Percentiles rank a stretch among this genome's conserved stretches.
Evolutionary conservation across 2,329 filamentous ascomycete species (phyloP).

Genomic region (Aureobasidium namibiae): DNA sequence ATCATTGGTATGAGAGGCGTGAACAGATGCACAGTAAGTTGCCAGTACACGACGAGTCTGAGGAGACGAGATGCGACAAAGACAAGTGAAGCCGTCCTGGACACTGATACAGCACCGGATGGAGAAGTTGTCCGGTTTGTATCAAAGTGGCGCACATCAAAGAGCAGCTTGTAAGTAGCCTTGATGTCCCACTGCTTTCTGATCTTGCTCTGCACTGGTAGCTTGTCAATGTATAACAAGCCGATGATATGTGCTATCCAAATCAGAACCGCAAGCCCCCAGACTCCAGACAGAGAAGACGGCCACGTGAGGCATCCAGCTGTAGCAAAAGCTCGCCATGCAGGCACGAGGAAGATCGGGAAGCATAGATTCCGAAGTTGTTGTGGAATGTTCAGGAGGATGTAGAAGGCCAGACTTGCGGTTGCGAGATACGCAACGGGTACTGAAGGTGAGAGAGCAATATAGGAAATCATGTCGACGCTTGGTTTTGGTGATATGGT

Average conservation of each 20-base stretch:
- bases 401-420: neutral
- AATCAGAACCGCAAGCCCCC: neutral
- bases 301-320: neutral
- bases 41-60: neutral
- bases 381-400: neutral
- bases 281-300: neutral
- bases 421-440: neutral
- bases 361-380: neutral
- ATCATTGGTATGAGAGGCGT: neutral
- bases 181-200: neutral
- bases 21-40: neutral
- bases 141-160: neutral
- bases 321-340: neutral
- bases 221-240: neutral
- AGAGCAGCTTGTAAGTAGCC: neutral
- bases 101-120: neutral
- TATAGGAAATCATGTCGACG: neutral
- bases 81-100: neutral
- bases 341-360: neutral
- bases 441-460: neutral
- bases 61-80: neutral
- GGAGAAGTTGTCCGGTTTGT: neutral
- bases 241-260: neutral
- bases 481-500: neutral
- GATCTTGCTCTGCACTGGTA: neutral